These are phyloP conservation scores for Medicago arabica DNA, from an alignment of 306 rosid species.

Conservation along the genomic window DNA sequence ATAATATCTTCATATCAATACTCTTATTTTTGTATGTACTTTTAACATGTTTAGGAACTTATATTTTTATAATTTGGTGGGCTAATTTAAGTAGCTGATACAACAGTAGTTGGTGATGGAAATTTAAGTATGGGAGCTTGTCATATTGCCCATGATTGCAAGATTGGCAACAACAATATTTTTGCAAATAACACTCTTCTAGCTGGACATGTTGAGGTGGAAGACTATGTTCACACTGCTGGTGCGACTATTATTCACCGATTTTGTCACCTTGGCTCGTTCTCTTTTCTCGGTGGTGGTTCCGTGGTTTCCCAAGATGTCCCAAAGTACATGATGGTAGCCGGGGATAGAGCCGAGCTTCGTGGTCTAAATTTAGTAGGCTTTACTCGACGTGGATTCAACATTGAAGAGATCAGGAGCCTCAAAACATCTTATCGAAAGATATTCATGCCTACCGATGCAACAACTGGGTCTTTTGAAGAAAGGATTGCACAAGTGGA, in stretches of 20 bases:
- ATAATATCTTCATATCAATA: no score
- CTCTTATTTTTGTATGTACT: no score
- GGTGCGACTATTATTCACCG: slow-evolving; percentile 89
- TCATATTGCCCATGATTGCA: slow-evolving; percentile 98
- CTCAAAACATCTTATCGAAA: slow-evolving; percentile 76
- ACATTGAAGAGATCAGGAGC: slow-evolving; percentile 66
- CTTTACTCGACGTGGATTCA: slow-evolving; percentile 78
- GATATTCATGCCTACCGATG: slow-evolving; percentile 72
- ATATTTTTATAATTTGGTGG: no score
- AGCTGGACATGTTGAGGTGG: slow-evolving; percentile 92
- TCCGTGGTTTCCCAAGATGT: slow-evolving; percentile 91
- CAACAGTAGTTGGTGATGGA: slow-evolving; percentile 79
- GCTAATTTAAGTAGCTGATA: no score
- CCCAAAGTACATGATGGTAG: slow-evolving; percentile 87
- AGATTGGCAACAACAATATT: slow-evolving; percentile 76
- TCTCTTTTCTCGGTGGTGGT: slow-evolving; percentile 90
- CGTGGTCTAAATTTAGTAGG: slow-evolving; percentile 90
- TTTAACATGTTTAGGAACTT: no score
- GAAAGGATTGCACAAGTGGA: slow-evolving; percentile 85
- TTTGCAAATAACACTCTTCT: slow-evolving; percentile 89
- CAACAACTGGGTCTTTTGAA: slow-evolving; percentile 62
- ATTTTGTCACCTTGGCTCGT: slow-evolving; percentile 85
- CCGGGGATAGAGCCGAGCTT: slow-evolving; percentile 85
- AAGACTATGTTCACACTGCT: slow-evolving; percentile 85
- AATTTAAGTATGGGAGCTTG: slow-evolving; percentile 97